These are phyloP conservation scores for Chrysanthemum seticuspe DNA, from an alignment of 129 eudicot species.

Conservation along the genomic window DNA sequence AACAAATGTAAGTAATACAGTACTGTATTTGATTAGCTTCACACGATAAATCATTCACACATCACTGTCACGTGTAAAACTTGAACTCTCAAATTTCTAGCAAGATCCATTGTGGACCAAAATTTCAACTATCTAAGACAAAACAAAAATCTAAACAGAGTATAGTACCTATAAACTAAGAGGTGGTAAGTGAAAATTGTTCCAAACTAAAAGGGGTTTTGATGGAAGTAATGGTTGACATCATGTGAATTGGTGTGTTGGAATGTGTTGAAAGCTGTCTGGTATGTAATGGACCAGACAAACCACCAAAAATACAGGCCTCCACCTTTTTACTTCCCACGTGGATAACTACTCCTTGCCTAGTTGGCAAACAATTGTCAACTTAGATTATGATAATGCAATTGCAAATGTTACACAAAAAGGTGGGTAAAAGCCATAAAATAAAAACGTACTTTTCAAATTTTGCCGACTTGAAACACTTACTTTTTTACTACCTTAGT, in stretches of 20 bases:
- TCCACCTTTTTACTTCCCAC: conserved; percentile 16
- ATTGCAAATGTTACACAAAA: background rate
- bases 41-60: background rate
- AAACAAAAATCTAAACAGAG: too few relatives aligned
- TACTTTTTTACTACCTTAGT: too few relatives aligned
- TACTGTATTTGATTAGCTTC: too few relatives aligned
- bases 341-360: background rate
- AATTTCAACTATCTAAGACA: background rate
- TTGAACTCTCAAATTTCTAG: too few relatives aligned
- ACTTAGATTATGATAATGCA: background rate
- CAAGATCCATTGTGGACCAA: too few relatives aligned
- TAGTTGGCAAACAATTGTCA: background rate
- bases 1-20: too few relatives aligned
- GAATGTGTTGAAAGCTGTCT: conserved; percentile 31
- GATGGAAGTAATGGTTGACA: conserved; percentile 10
- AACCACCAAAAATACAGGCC: conserved; percentile 7
- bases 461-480: too few relatives aligned
- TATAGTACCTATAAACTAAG: too few relatives aligned
- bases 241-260: conserved; percentile 35
- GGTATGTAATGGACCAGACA: conserved; percentile 12
- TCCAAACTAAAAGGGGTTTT: background rate
- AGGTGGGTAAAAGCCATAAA: too few relatives aligned
- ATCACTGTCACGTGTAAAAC: background rate
- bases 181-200: conserved; percentile 8
- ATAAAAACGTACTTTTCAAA: too few relatives aligned